Evolutionary conservation across 192 early-diverging fungal species (phyloP), one percentile per base, ranked within the genome.

Genomic region (Chytriomyces sp.): DNA sequence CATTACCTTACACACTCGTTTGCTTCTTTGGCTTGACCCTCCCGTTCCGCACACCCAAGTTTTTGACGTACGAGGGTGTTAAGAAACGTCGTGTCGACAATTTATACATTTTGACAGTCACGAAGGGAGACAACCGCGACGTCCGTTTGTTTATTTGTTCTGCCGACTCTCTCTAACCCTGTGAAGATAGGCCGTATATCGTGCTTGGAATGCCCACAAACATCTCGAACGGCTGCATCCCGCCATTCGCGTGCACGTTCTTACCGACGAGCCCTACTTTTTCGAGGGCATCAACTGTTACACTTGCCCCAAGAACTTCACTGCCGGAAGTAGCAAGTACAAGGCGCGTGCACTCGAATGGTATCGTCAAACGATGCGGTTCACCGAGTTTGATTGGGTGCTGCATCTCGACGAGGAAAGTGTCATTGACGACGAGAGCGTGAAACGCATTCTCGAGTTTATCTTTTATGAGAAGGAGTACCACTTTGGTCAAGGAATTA

Each of bases 1-100:
- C 86, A 19, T 52, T 87, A 5, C 86, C 86, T n/a, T 87, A 87
- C 78, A 82, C 83, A 5, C 59, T 87, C 32, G 78, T 87, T 54
- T 87, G 86, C 75, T 85, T 87, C 76, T 82, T 80, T 54, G 86
- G 86, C 37, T 69, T 87, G 33, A 72, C 70, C 6, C 71, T 87
- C 3, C 86, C 86, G n/a, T 87, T 85, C 77, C 77, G 83, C 49
- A 84, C 83, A 4, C 79, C 83, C 30, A 86, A 86, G 75, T 86
- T 84, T 59, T 58, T 86, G 39, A 28, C 5, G 5, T 86, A 81
- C 73, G 72, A 59, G 22, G 68, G 56, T 28, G 54, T 70, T 55
- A 44, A 72, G 52, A 66, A 65, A 5, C 74, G 84, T 5, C 64
- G 73, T 0, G 37, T 81, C 59, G 80, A 84, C 59, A 85, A 85